Conservation (phyloP, 768 basidiomycete genomes). For the Ramaria rubella region DNA sequence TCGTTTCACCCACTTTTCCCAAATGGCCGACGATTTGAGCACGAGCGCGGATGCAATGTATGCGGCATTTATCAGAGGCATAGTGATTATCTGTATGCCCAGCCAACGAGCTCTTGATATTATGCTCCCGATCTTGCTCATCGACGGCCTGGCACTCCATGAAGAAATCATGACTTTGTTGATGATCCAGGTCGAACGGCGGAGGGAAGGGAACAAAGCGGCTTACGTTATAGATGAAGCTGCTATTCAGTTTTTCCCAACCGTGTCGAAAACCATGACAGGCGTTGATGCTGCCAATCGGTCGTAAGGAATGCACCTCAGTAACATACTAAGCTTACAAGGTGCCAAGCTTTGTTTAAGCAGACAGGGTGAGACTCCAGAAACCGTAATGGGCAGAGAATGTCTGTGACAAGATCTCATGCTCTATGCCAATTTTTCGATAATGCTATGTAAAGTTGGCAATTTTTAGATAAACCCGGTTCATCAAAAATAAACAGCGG, state of each 20-base stretch:
- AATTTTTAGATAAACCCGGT: no score
- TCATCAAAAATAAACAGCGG: no score
- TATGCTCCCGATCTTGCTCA: conserved; percentile 23
- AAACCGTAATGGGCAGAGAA: no score
- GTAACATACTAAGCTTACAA: no score
- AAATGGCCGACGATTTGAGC: conserved; percentile 18
- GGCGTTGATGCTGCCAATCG: background rate
- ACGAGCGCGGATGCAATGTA: conserved; percentile 15
- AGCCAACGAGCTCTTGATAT: conserved; percentile 18
- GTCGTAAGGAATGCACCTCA: no score
- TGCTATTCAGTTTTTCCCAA: conserved; percentile 9
- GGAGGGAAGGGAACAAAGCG: background rate
- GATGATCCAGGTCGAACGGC: conserved; percentile 20
- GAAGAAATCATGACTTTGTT: conserved; percentile 15
- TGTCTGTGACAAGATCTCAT: no score
- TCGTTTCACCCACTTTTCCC: conserved; percentile 28
- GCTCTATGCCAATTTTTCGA: no score
- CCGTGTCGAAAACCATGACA: background rate
- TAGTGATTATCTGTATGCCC: conserved; percentile 20
- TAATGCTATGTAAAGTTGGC: no score
- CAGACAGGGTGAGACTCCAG: no score
- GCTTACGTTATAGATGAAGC: conserved; percentile 12
- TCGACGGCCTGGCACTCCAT: conserved; percentile 2
- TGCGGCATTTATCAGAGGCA: conserved; percentile 21
- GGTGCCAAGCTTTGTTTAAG: no score